These are phyloP conservation scores for Moniliella sp. DNA, from an alignment of 1,284 basidiomycete species.

Conservation along the genomic window DNA sequence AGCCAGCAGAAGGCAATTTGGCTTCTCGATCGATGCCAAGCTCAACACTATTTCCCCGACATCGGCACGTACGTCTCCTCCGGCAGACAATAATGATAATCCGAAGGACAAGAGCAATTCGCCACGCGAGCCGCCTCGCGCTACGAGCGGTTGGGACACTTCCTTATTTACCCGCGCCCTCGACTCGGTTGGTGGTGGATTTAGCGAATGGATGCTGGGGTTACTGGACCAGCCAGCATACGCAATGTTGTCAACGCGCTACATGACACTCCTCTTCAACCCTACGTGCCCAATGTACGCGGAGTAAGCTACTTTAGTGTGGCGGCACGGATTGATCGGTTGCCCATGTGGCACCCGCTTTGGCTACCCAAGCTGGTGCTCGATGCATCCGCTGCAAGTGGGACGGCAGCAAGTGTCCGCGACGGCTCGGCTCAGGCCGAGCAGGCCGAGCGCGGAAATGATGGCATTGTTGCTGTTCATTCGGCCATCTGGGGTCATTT, in stretches of 20 bases:
- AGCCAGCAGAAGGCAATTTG: too few relatives aligned
- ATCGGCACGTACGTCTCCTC: too few relatives aligned
- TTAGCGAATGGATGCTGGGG: constrained; percentile 70
- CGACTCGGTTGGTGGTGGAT: too few relatives aligned
- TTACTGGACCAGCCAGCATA: constrained; percentile 91
- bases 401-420: constrained; percentile 15
- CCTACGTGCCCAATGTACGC: constrained; percentile 63
- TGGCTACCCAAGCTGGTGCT: constrained; percentile 88
- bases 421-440: constrained; percentile 36
- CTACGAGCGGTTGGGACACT: too few relatives aligned
- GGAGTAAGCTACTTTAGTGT: constrained; percentile 77
- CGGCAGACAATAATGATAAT: too few relatives aligned
- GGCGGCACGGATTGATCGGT: constrained; percentile 51
- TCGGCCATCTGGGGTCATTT: constrained; percentile 36
- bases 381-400: constrained; percentile 42
- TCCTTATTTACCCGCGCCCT: too few relatives aligned
- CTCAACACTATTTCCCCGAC: too few relatives aligned
- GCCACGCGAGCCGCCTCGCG: too few relatives aligned
- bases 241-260: constrained; percentile 70
- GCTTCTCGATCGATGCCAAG: too few relatives aligned
- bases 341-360: constrained; percentile 74
- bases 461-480: constrained; percentile 65
- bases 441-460: constrained; percentile 87
- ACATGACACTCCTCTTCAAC: constrained; percentile 70
- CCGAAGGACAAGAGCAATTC: too few relatives aligned